Evolutionary conservation across 2,329 filamentous ascomycete genomes (phyloP).

Genomic region (Diaporthe sp.): DNA sequence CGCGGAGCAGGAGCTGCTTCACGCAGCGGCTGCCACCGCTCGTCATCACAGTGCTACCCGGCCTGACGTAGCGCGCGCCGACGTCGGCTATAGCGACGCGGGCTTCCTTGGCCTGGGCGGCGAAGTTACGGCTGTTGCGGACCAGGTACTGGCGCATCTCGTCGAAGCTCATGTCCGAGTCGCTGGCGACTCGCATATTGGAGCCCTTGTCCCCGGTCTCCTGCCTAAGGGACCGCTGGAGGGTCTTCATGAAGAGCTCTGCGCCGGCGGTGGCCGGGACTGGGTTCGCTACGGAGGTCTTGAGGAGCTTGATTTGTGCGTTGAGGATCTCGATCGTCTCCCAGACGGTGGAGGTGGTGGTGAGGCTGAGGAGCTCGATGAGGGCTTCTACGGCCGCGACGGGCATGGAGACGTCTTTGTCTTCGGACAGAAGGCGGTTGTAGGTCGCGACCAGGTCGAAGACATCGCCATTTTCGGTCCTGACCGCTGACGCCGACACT

Average conservation of each 20-base stretch:
- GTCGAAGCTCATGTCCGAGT: slow-evolving; percentile 73
- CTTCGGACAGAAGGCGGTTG: slow-evolving; percentile 65
- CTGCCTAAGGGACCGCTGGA: slow-evolving; percentile 78
- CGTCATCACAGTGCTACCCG: slow-evolving; percentile 86
- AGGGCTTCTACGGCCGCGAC: slow-evolving; percentile 75
- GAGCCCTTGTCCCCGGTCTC: slow-evolving; percentile 46
- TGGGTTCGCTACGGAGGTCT: slow-evolving; percentile 83
- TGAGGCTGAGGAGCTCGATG: slow-evolving; percentile 84
- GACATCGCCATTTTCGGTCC: slow-evolving; percentile 37
- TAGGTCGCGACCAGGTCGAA: slow-evolving; percentile 67
- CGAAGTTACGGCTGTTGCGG: slow-evolving; percentile 87
- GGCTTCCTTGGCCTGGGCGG: slow-evolving; percentile 85
- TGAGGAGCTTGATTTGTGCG: slow-evolving; percentile 80
- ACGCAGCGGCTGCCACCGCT: slow-evolving; percentile 91
- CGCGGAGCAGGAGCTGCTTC: slow-evolving; percentile 78
- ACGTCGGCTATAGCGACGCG: slow-evolving; percentile 84
- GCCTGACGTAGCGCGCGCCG: slow-evolving; percentile 80
- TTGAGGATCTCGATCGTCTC: slow-evolving; percentile 91
- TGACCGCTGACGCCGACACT: slow-evolving; percentile 27
- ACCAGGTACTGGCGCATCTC: slow-evolving; percentile 85
- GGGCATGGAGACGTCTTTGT: slow-evolving; percentile 92
- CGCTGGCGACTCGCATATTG: slow-evolving; percentile 41
- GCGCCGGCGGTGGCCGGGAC: slow-evolving; percentile 94
- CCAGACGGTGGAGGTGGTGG: slow-evolving; percentile 85
- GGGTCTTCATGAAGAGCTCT: slow-evolving; percentile 94